Base-by-base conservation (phyloP, 2,329 filamentous ascomycete genomes). In the Fusarium torulosum region DNA sequence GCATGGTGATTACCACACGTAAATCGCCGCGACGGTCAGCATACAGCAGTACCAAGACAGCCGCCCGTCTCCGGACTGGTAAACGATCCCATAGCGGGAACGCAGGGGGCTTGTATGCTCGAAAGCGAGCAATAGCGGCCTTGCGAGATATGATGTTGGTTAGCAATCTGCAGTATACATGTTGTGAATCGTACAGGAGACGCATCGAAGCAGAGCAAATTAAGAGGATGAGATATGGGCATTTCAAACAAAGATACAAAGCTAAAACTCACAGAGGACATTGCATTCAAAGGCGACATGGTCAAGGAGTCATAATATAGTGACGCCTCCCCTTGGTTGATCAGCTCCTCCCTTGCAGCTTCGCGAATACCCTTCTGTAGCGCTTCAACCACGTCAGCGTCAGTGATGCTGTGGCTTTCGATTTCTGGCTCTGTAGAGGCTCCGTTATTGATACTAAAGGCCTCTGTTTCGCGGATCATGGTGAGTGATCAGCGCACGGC, bases 11-110 rank as follows among this genome's bases (percentile, higher is more conserved):
- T 31, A 91, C 89, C 50, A 91, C 87, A 19, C 88, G 87, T 60
- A 98, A 81, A 70, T 97, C 91, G 40, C 95, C 95, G 65, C 86
- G 83, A 42, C 86, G 86, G 78, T 97, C 95, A 35, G 94, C 93
- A 76, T 96, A 97, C 2, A 98, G 85, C 52, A 98, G 85, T 47
- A 98, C 86, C 53, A 98, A 81, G 40, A 98, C 95, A 23, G 95
- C 94, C 15, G 95, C 95, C 69, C 94, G 88, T 64, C 92, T 87
- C 67, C 83, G 86, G 15, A 85, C 79, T 4, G 88, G 88, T 27
- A 91, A 81, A 20, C 79, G 79, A 73, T 89, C 85, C 88, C 89
- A 91, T 59, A 86, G 75, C 13, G 88, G 81, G 70, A 90, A 89
- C 4, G 86, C 79, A 3, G 88, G 88, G 19, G 88, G 84, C 59